These are phyloP conservation scores for Fonsecaea pedrosoi DNA, from an alignment of 2,329 filamentous ascomycete species.

Conservation along the genomic window DNA sequence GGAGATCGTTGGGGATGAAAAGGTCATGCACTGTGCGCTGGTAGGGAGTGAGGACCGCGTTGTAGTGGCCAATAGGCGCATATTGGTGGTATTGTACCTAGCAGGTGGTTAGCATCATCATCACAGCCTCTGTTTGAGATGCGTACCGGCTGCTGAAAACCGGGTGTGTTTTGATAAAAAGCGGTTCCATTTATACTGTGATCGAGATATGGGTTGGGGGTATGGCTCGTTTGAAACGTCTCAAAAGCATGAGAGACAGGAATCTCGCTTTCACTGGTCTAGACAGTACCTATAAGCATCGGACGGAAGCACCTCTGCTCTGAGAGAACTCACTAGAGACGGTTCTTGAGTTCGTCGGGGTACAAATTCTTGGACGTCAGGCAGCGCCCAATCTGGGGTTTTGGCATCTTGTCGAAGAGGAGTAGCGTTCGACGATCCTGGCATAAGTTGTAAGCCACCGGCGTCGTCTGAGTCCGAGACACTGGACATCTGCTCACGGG, in stretches of 20 bases:
- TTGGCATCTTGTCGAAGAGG: conserved; percentile 50
- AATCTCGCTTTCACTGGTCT: conserved; percentile 35
- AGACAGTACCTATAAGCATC: conserved; percentile 2
- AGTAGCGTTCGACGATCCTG: conserved; percentile 51
- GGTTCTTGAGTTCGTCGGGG: conserved; percentile 60
- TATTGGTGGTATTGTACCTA: conserved; percentile 92
- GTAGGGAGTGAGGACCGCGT: conserved; percentile 80
- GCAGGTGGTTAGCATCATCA: conserved; percentile 15
- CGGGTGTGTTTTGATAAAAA: conserved; percentile 68
- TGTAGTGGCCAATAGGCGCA: conserved; percentile 81
- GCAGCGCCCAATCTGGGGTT: conserved; percentile 53
- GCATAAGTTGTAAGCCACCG: conserved; percentile 24
- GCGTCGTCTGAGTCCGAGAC: conserved; percentile 20
- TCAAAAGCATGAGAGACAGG: conserved; percentile 34
- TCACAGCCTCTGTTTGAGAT: not conserved
- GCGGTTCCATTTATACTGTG: conserved; percentile 63
- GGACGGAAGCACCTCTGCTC: not conserved
- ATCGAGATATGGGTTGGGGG: conserved; percentile 80
- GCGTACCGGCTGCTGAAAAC: conserved; percentile 69
- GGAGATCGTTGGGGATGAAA: conserved; percentile 83
- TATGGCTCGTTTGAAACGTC: conserved; percentile 42
- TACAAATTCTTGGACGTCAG: conserved; percentile 58
- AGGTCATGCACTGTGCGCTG: conserved; percentile 89
- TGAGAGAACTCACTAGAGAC: conserved; percentile 54
- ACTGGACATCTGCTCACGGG: conserved; percentile 44